Evolutionary conservation across 2,329 filamentous ascomycete genomes (phyloP).

Genomic region (Trichoderma arundinaceum): DNA sequence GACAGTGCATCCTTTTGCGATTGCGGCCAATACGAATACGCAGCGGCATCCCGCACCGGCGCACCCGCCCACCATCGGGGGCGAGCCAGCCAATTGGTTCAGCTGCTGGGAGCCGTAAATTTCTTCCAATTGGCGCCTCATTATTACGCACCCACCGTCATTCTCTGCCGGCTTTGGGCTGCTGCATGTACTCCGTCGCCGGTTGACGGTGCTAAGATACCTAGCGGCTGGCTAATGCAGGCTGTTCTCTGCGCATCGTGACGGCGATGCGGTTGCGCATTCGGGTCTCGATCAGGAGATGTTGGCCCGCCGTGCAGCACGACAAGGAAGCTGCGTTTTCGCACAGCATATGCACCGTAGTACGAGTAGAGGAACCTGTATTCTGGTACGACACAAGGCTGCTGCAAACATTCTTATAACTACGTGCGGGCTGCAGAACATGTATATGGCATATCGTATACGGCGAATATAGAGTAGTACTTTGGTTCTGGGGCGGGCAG

Average conservation of each 20-base stretch:
- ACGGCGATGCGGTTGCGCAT: slow-evolving; percentile 8
- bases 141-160: slow-evolving; percentile 40
- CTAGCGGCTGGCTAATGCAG: slow-evolving; percentile 20
- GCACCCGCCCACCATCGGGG: not conserved
- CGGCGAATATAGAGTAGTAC: too few species aligned
- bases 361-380: too few species aligned
- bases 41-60: slow-evolving; percentile 1
- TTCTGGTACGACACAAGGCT: too few species aligned
- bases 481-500: too few species aligned
- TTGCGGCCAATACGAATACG: slow-evolving; percentile 25
- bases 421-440: too few species aligned
- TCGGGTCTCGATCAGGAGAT: not conserved
- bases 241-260: slow-evolving; percentile 14
- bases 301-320: too few species aligned
- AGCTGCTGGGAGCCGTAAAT: not conserved
- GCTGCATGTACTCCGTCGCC: not conserved
- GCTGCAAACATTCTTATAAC: too few species aligned
- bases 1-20: too few species aligned
- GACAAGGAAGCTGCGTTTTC: too few species aligned
- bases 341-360: too few species aligned
- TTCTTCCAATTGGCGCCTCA: slow-evolving; percentile 44
- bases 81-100: not conserved
- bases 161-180: not conserved
- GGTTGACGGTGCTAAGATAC: not conserved
- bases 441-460: too few species aligned